Evolutionary conservation across 2,329 filamentous ascomycete genomes (phyloP).

Genomic region (Calonectria crousiana): DNA sequence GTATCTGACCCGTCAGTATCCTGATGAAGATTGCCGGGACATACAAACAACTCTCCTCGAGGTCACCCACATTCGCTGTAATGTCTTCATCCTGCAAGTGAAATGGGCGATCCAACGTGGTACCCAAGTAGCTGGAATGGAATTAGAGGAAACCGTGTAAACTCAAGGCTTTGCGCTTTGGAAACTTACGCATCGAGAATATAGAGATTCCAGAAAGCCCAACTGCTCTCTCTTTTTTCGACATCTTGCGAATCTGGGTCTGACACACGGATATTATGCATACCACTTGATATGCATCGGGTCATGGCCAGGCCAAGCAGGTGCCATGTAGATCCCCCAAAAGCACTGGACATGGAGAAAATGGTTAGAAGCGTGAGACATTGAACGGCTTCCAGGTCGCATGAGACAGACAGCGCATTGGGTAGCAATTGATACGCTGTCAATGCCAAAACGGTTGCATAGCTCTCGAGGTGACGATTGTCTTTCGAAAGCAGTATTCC

Average conservation of each 20-base stretch:
- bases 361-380: constrained; percentile 14
- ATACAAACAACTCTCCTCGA: neutral
- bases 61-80: constrained; percentile 14
- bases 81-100: constrained; percentile 28
- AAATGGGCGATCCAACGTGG: constrained; percentile 21
- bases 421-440: constrained; percentile 17
- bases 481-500: constrained; percentile 21
- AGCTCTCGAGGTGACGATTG: constrained; percentile 23
- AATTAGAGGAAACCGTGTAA: neutral
- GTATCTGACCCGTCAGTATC: constrained; percentile 7
- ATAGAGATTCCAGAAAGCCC: constrained; percentile 23
- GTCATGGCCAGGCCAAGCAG: constrained; percentile 24
- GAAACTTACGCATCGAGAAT: constrained; percentile 21
- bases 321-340: constrained; percentile 28
- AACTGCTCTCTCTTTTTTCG: constrained; percentile 1
- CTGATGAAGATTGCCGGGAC: neutral
- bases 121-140: constrained; percentile 8
- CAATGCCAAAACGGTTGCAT: constrained; percentile 19
- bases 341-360: constrained; percentile 21
- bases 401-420: neutral
- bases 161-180: neutral
- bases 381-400: constrained; percentile 18
- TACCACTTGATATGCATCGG: constrained; percentile 19
- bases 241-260: constrained; percentile 6
- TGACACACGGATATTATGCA: constrained; percentile 17